Conservation (phyloP, 805 yeast species). For the Pichia cephalocereana region DNA sequence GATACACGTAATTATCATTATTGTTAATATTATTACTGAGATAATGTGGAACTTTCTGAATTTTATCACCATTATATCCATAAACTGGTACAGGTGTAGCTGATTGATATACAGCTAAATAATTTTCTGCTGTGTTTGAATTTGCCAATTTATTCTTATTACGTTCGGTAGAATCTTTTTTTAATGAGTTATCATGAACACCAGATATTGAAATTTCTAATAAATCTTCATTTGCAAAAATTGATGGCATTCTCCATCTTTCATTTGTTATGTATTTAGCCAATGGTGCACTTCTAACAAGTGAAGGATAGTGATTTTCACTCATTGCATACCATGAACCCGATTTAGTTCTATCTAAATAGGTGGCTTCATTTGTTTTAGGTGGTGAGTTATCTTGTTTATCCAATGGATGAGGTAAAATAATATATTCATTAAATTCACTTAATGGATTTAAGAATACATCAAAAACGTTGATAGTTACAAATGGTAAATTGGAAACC, state of each 20-base stretch:
- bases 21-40: not conserved
- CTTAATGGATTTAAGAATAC: slow-evolving; percentile 33
- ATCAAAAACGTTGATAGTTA: slow-evolving; percentile 75
- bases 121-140: not conserved
- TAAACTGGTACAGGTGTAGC: not conserved
- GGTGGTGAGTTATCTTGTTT: not conserved
- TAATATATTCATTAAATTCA: slow-evolving; percentile 31
- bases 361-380: slow-evolving; percentile 35
- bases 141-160: not conserved
- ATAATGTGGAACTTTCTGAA: not conserved
- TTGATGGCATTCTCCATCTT: slow-evolving; percentile 33
- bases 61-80: not conserved
- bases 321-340: slow-evolving; percentile 87
- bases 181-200: slow-evolving; percentile 33
- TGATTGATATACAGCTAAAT: slow-evolving; percentile 6
- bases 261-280: slow-evolving; percentile 50
- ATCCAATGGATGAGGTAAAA: slow-evolving; percentile 62
- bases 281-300: slow-evolving; percentile 71
- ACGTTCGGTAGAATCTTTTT: not conserved
- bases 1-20: not conserved
- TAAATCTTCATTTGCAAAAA: slow-evolving; percentile 29
- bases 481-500: slow-evolving; percentile 64
- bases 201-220: slow-evolving; percentile 39
- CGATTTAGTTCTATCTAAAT: slow-evolving; percentile 51
- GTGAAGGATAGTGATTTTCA: slow-evolving; percentile 64